Conservation (phyloP, 768 basidiomycete genomes). For the Boletus bicolor region DNA sequence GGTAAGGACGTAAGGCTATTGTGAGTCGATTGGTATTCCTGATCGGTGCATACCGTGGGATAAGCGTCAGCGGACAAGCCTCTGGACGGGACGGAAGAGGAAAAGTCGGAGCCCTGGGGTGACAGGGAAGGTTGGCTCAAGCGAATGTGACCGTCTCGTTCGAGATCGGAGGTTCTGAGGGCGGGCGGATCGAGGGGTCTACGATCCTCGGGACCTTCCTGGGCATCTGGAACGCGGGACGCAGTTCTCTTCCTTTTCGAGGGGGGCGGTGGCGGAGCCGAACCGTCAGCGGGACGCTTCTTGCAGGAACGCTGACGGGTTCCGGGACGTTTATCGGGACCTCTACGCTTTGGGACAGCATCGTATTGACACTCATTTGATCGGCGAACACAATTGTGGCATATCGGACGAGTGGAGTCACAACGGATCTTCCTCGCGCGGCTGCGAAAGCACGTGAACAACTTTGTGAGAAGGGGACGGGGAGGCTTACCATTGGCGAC, state of each 20-base stretch:
- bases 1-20: conserved; percentile 4
- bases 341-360: conserved; percentile 73
- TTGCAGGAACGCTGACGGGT: conserved; percentile 83
- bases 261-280: conserved; percentile 48
- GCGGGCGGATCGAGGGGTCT: conserved; percentile 26
- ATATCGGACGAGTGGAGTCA: conserved; percentile 77
- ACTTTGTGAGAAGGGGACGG: conserved; percentile 28
- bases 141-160: conserved; percentile 22
- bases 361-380: conserved; percentile 80
- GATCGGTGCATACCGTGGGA: conserved; percentile 21
- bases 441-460: conserved; percentile 45
- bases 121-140: conserved; percentile 33
- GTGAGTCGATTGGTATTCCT: background rate
- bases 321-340: conserved; percentile 83
- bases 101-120: conserved; percentile 30
- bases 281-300: conserved; percentile 62
- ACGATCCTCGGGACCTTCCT: conserved; percentile 29
- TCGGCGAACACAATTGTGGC: conserved; percentile 79
- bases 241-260: conserved; percentile 51
- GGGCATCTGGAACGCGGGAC: conserved; percentile 32
- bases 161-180: conserved; percentile 26
- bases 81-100: conserved; percentile 28
- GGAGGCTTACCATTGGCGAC: conserved; percentile 70
- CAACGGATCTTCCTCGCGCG: conserved; percentile 84
- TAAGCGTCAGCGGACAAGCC: conserved; percentile 27